Base-by-base conservation (phyloP, 2,329 filamentous ascomycete genomes). In the Penicillium hesseltinei region DNA sequence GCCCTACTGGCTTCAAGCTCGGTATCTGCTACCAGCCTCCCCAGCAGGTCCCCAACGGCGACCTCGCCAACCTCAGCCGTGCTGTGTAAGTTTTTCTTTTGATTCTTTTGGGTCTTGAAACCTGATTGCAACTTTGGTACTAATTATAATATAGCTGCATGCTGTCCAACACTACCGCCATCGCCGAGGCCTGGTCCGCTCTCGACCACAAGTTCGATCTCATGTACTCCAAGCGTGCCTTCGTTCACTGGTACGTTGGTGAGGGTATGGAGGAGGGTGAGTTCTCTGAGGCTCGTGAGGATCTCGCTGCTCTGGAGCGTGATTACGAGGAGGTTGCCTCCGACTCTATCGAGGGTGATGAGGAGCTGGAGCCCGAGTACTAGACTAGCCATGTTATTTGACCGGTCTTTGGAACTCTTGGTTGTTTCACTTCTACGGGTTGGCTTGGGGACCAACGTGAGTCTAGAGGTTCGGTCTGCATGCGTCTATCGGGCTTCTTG, bases 241-340 rank as follows among this genome's bases (percentile, higher is more conserved):
- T 99, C 81, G 94, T 99, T 66, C 94, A 99, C 83, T 99, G 94
- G 94, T 99, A 97, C 73, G 94, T 99, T 75, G 94, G 94, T 82
- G 94, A 97, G 85, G 94, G 94, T 87, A 99, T 99, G 94, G 94
- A 99, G 85, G 94, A 99, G 80, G 94, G 94, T 80, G 94, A 99
- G 81, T 99, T 99, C 87, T 96, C 91, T 57, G 94, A 99, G 84
- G 94, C 94, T 65, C 92, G 94, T 78, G 94, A 99, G 83, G 94
- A 99, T 82, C 83, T 99, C 78, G 94, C 94, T 77, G 94, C 94
- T 69, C 86, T 99, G 63, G 94, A 99, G 87, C 89, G 92, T 69
- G 93, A 99, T 78, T 99, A 99, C 82, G 93, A 97, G 82, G 94
- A 99, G 82, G 94, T 97, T 74, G 93, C 92, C 65, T 91, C 91